phyloP scores from a whole-genome alignment of 371 early-diverging fungal species.

The Enterocytospora artemiae region DNA sequence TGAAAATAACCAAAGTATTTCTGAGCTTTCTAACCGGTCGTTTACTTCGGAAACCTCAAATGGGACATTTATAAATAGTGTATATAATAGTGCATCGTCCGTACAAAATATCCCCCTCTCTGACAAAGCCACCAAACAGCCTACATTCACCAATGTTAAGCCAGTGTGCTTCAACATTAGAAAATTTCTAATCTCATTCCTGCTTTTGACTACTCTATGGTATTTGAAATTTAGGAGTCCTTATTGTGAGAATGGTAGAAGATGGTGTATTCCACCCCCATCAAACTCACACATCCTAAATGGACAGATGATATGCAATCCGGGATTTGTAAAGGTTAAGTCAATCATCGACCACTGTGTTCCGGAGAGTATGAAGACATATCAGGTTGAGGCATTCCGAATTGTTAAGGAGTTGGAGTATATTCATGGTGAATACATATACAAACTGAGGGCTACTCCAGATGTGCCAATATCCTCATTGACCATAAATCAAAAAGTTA shows the following conservation, averaged over 20 bases:
- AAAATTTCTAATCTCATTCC: neutral
- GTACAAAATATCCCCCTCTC: neutral
- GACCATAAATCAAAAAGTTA: conserved; percentile 10
- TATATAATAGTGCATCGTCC: neutral
- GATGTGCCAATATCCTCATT: conserved; percentile 6
- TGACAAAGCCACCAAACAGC: neutral
- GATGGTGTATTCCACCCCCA: conserved; percentile 30
- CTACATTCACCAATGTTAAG: neutral
- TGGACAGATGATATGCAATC: conserved; percentile 24
- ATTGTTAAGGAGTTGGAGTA: conserved; percentile 24
- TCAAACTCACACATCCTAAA: conserved; percentile 20
- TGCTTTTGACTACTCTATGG: neutral
- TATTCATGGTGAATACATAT: conserved; percentile 31
- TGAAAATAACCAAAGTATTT: too few species aligned
- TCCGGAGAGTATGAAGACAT: conserved; percentile 14
- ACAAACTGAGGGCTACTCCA: conserved; percentile 7
- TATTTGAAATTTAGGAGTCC: conserved; percentile 34
- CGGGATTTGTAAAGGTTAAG: conserved; percentile 26
- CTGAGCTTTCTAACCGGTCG: too few species aligned
- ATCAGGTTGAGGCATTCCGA: conserved; percentile 4
- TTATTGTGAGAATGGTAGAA: conserved; percentile 16
- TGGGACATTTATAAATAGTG: neutral
- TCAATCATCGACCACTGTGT: conserved; percentile 35
- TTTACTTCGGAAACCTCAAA: neutral
- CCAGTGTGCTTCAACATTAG: neutral